Evolutionary conservation across 495 filamentous ascomycete genomes (phyloP), one percentile per base, ranked within the genome.

Genomic region (Opeltia flavorubescens): DNA sequence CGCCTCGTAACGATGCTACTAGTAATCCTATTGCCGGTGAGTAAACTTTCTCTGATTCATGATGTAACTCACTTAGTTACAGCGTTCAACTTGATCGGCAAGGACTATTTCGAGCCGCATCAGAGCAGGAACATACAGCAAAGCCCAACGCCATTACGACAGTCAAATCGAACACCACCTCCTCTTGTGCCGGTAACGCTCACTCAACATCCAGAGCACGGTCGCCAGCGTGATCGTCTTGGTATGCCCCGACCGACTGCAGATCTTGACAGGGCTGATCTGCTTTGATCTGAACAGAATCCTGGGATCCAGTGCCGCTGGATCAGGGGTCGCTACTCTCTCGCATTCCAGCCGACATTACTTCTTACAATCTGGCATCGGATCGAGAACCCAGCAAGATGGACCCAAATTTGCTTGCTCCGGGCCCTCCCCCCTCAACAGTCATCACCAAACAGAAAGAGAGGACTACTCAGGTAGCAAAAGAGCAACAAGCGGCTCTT

Each of bases 361-460:
- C 18, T 41, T 41, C 12, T 5, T 36, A 17, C 13, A 7, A 13
- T 41, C 38, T 13, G 17, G 12, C 13, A 41, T 21, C n/a, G n/a
- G n/a, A 20, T 21, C 21, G 11, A 17, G 25, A 25, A 5, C 7
- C 27, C 15, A 15, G n/a, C 11, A 45, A 17, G 25, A 45, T 41
- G 38, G 20, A 41, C 25, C 67, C 67, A 11, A 59, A 44, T 5
- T 61, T 70, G 28, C 48, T 70, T 25, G 65, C 70, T 48, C 68
- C 69, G 30, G 63, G 65, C 48, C 64, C 68, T 36, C 64, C 69
- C 60, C 65, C 66, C 33, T 17, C 31, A 9, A 39, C 21, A n/a
- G 62, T 66, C 11, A 66, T 72, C 45, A 70, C 69, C 15, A 65
- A 65, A 45, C 68, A 71, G 52, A 70, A 71, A 42, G 61, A 57